Conservation (phyloP, 2,329 filamentous ascomycete species). For the Chrysoporthe cubensis region DNA sequence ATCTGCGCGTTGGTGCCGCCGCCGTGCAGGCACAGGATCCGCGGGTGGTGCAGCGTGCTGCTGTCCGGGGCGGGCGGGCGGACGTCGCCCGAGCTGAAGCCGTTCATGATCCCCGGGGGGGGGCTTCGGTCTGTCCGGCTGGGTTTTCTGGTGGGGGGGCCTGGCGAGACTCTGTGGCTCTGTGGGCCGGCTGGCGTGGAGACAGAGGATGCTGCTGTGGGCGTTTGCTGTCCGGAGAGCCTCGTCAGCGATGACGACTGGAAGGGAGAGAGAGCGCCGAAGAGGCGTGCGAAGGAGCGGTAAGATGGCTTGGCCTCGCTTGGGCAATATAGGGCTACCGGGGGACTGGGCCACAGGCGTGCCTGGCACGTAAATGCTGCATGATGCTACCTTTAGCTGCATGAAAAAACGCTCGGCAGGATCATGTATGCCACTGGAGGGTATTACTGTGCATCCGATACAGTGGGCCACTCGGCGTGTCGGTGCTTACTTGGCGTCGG, state of each 20-base stretch:
- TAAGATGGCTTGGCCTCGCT: not conserved
- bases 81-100: slow-evolving; percentile 1
- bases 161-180: too few relatives aligned
- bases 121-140: too few relatives aligned
- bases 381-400: not conserved
- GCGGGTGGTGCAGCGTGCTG: slow-evolving; percentile 49
- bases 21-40: slow-evolving; percentile 81
- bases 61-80: slow-evolving; percentile 52
- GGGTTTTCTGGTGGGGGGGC: not conserved
- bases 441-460: not conserved
- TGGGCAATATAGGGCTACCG: slow-evolving; percentile 5
- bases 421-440: not conserved
- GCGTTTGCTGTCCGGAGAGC: too few relatives aligned
- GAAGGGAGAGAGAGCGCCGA: not conserved
- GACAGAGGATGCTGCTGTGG: not conserved
- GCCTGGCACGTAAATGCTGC: not conserved
- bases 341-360: not conserved
- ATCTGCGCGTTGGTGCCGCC: slow-evolving; percentile 74
- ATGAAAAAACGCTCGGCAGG: not conserved
- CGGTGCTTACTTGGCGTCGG: not conserved
- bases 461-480: too few relatives aligned
- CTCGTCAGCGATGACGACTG: too few relatives aligned
- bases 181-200: not conserved
- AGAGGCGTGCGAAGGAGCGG: not conserved
- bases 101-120: slow-evolving; percentile 11